These are phyloP conservation scores for Tagetes patula DNA, from an alignment of 129 eudicot genomes.

Conservation along the genomic window DNA sequence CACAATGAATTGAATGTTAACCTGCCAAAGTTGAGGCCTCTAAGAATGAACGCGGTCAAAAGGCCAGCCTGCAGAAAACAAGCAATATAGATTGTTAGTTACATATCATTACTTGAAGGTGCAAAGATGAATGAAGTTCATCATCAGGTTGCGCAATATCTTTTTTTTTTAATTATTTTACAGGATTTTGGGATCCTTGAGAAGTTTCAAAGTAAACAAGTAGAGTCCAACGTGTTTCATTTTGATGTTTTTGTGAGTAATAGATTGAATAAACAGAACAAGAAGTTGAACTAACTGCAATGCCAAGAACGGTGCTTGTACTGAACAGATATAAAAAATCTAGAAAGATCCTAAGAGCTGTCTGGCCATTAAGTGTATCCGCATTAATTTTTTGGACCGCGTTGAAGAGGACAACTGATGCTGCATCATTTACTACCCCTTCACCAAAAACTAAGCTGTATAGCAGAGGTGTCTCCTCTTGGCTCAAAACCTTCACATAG, in stretches of 20 bases:
- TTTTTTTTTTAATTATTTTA: neutral
- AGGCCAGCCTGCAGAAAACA: conserved; percentile 76
- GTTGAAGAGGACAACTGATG: conserved; percentile 89
- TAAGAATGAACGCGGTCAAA: conserved; percentile 65
- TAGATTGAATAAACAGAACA: neutral
- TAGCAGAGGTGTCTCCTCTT: conserved; percentile 88
- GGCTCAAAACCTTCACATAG: conserved; percentile 62
- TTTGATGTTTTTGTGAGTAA: conserved; percentile 7
- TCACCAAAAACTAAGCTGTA: conserved; percentile 96
- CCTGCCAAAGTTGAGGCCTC: conserved; percentile 82
- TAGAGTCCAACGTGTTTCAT: neutral
- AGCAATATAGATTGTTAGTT: neutral
- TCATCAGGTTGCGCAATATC: neutral
- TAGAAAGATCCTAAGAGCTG: conserved; percentile 45
- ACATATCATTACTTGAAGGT: neutral
- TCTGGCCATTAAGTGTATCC: conserved; percentile 46
- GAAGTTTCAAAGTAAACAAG: conserved; percentile 7
- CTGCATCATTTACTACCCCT: conserved; percentile 97
- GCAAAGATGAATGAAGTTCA: neutral
- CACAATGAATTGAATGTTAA: conserved; percentile 23
- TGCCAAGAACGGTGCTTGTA: conserved; percentile 84
- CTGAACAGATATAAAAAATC: conserved; percentile 76
- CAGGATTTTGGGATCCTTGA: neutral
- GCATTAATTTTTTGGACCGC: conserved; percentile 84
- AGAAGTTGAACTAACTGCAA: conserved; percentile 51